Evolutionary conservation across 2,329 filamentous ascomycete genomes (phyloP).

Genomic region (Botrytis fabae): DNA sequence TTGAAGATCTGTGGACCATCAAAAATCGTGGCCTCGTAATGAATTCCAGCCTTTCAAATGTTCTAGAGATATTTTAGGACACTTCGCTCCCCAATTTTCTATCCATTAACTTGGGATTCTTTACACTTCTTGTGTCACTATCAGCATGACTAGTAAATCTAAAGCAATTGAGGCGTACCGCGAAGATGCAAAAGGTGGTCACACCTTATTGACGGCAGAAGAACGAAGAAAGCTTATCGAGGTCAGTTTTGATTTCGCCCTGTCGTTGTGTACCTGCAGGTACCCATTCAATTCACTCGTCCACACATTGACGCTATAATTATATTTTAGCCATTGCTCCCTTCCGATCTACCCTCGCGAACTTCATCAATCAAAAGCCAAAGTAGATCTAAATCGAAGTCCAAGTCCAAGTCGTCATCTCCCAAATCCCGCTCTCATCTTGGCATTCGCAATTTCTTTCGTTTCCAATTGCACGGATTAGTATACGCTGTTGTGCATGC

Average conservation of each 20-base stretch:
- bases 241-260: constrained; percentile 39
- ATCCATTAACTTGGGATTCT: neutral
- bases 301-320: constrained; percentile 27
- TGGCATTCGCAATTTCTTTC: constrained; percentile 62
- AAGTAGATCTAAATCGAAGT: constrained; percentile 30
- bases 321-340: constrained; percentile 39
- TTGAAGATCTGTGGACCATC: neutral
- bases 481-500: constrained; percentile 72
- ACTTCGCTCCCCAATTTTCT: constrained; percentile 7
- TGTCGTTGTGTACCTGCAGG: constrained; percentile 22
- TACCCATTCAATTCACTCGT: constrained; percentile 11
- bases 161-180: constrained; percentile 44
- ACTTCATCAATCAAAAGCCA: constrained; percentile 26
- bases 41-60: constrained; percentile 19
- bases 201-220: constrained; percentile 46
- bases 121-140: neutral
- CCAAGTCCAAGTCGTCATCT: constrained; percentile 30
- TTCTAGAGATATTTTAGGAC: constrained; percentile 4
- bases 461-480: constrained; percentile 62
- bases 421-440: constrained; percentile 43
- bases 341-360: constrained; percentile 32
- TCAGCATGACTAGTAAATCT: constrained; percentile 19
- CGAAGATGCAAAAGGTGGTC: constrained; percentile 47
- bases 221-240: constrained; percentile 49
- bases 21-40: constrained; percentile 16